phyloP scores from a whole-genome alignment of 306 rosid genomes.

The Glycine soja region DNA sequence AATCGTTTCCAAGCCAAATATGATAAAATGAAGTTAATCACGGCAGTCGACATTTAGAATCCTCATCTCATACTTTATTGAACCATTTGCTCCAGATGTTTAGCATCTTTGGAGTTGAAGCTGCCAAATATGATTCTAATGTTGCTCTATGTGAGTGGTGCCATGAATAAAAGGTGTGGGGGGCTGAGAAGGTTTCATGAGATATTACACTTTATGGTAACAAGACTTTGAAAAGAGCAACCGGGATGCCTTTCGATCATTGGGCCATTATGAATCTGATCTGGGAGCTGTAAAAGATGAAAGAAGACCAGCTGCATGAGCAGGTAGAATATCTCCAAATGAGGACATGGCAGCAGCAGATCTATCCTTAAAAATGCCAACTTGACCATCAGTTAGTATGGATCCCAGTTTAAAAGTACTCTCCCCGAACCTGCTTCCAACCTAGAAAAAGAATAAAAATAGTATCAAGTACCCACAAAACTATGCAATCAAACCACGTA shows the following conservation, averaged over 20 bases:
- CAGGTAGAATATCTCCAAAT: slow-evolving; percentile 94
- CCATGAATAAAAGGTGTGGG: neutral
- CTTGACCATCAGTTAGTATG: slow-evolving; percentile 92
- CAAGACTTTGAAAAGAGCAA: slow-evolving; percentile 35
- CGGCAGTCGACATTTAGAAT: slow-evolving; percentile 38
- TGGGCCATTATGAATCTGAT: slow-evolving; percentile 72
- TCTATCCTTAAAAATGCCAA: slow-evolving; percentile 96
- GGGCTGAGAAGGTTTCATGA: slow-evolving; percentile 31
- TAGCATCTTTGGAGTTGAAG: slow-evolving; percentile 43
- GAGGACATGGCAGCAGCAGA: slow-evolving; percentile 92
- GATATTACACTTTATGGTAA: slow-evolving; percentile 28
- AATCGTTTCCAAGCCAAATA: slow-evolving; percentile 37
- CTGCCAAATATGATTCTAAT: slow-evolving; percentile 33
- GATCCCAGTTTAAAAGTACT: slow-evolving; percentile 96
- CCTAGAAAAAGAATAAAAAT: slow-evolving; percentile 56
- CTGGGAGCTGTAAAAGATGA: slow-evolving; percentile 94
- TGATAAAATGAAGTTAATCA: slow-evolving; percentile 27
- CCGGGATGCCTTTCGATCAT: slow-evolving; percentile 28
- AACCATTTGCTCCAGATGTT: slow-evolving; percentile 44
- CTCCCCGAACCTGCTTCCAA: slow-evolving; percentile 96
- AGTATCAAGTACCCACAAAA: slow-evolving; percentile 35
- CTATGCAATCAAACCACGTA: slow-evolving; percentile 33
- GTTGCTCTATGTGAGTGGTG: slow-evolving; percentile 31
- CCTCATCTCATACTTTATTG: slow-evolving; percentile 28
- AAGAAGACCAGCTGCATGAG: slow-evolving; percentile 98